A percentile compares a stretch with the other conserved stretches of the same genome.
phyloP scores from a whole-genome alignment of 768 basidiomycete species.

The Lactarius quietus region DNA sequence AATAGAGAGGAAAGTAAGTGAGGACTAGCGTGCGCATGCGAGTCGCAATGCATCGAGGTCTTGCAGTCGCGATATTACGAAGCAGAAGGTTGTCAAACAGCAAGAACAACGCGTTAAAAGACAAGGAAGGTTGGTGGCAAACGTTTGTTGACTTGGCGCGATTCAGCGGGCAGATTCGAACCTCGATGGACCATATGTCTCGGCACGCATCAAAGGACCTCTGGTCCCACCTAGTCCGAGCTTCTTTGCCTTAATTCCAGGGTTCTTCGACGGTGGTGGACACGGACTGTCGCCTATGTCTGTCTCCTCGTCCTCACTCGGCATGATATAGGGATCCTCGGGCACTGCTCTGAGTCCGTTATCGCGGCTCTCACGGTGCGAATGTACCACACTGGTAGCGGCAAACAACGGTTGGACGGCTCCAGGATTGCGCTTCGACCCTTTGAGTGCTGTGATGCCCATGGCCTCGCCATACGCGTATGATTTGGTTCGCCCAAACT shows the following conservation, averaged over 20 bases:
- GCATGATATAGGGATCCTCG: conserved; percentile 60
- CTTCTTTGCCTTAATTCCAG: conserved; percentile 57
- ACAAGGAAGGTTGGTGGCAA: neutral
- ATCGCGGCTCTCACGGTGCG: conserved; percentile 48
- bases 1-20: neutral
- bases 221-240: conserved; percentile 33
- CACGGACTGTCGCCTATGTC: conserved; percentile 87
- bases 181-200: conserved; percentile 65
- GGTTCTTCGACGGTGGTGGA: conserved; percentile 66
- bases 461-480: conserved; percentile 86
- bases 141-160: conserved; percentile 27
- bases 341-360: conserved; percentile 55
- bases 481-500: conserved; percentile 86
- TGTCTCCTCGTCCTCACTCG: conserved; percentile 71
- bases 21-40: neutral
- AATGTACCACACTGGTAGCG: conserved; percentile 64
- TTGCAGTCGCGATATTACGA: neutral
- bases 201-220: conserved; percentile 52
- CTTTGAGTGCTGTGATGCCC: conserved; percentile 34
- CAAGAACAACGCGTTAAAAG: neutral
- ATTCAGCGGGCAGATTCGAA: conserved; percentile 36
- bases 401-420: conserved; percentile 53
- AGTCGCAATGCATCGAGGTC: neutral
- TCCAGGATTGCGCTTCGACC: conserved; percentile 64
- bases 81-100: neutral